Evolutionary conservation across 78 protist genomes (phyloP).

Genomic region (Diacronema lutheri): DNA sequence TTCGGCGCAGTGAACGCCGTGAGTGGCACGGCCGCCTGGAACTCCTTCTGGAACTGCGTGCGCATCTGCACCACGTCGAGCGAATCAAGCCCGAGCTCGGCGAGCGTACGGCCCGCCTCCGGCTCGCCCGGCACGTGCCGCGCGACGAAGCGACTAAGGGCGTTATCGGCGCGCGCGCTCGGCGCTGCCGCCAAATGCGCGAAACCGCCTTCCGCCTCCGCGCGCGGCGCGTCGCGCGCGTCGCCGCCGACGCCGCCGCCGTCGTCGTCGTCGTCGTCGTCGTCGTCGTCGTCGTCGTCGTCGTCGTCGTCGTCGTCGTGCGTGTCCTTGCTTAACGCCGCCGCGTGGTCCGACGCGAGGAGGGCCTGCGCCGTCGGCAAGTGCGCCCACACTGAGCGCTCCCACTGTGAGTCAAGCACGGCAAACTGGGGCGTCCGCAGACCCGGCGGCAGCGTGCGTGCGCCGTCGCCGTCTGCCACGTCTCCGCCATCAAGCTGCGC

Average conservation of each 20-base stretch:
- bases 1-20: background rate
- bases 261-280: too few species aligned
- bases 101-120: background rate
- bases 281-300: background rate
- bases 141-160: too few species aligned
- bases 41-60: constrained; percentile 15
- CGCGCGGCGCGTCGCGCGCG: background rate
- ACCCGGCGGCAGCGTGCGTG: background rate
- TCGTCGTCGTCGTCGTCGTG: background rate
- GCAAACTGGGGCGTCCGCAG: background rate
- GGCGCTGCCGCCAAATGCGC: background rate
- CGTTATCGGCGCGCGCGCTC: too few species aligned
- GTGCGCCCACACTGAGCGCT: constrained; percentile 18
- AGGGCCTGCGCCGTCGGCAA: background rate
- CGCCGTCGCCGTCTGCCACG: background rate
- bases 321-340: background rate
- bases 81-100: constrained; percentile 40
- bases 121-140: too few species aligned
- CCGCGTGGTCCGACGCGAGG: background rate
- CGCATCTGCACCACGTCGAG: constrained; percentile 44
- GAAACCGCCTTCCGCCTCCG: background rate
- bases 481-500: background rate
- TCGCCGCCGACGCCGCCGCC: background rate
- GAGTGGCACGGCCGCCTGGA: background rate
- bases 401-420: constrained; percentile 14